phyloP scores from a whole-genome alignment of 1,284 basidiomycete genomes.

The Melampsora americana region DNA sequence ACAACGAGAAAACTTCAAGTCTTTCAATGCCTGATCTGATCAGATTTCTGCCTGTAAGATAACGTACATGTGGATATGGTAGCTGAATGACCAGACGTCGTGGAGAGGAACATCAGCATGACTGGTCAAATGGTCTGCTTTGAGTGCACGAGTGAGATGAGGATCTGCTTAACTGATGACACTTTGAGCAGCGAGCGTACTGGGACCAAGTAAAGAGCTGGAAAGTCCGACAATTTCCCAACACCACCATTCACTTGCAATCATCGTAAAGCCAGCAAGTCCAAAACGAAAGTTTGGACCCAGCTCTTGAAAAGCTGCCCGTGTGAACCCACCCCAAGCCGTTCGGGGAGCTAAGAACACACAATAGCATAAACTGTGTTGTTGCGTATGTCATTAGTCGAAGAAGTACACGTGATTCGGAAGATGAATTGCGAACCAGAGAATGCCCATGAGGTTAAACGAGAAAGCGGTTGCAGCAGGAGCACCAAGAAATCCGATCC shows the following conservation, averaged over 20 bases:
- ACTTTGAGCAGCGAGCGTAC: slow-evolving; percentile 59
- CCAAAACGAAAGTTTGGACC: slow-evolving; percentile 72
- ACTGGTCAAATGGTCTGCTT: slow-evolving; percentile 58
- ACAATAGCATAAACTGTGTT: slow-evolving; percentile 63
- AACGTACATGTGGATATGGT: slow-evolving; percentile 15
- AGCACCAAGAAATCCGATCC: slow-evolving; percentile 87
- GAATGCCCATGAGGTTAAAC: slow-evolving; percentile 72
- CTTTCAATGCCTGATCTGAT: background rate
- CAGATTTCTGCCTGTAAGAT: background rate
- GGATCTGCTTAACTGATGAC: slow-evolving; percentile 61
- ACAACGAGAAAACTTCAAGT: background rate
- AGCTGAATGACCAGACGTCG: background rate
- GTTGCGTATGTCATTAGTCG: slow-evolving; percentile 57
- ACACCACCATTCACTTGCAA: slow-evolving; percentile 83
- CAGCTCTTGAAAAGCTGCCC: slow-evolving; percentile 66
- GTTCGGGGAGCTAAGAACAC: slow-evolving; percentile 69
- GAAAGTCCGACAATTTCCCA: slow-evolving; percentile 69
- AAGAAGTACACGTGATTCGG: background rate
- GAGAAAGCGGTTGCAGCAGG: slow-evolving; percentile 84
- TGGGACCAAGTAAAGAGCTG: slow-evolving; percentile 53
- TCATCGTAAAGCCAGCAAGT: slow-evolving; percentile 63
- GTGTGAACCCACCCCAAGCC: slow-evolving; percentile 78
- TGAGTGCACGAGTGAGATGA: background rate
- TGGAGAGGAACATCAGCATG: background rate
- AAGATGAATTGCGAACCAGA: slow-evolving; percentile 45